Evolutionary conservation across 2,329 filamentous ascomycete species (phyloP).

Genomic region (Colletotrichum caudatum): DNA sequence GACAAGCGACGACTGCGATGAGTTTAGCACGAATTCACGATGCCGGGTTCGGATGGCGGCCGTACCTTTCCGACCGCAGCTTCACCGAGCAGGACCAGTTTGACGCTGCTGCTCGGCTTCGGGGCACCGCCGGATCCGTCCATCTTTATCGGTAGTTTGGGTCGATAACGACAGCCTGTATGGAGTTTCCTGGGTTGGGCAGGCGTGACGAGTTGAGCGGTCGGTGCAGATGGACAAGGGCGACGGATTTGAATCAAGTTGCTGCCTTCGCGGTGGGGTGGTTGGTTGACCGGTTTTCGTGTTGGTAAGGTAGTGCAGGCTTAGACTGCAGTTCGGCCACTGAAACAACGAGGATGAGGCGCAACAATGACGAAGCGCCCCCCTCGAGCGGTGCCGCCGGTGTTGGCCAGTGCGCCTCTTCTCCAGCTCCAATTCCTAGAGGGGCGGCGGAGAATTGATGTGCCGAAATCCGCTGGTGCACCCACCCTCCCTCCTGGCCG

Average conservation of each 20-base stretch:
- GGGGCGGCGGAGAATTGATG: constrained; percentile 34
- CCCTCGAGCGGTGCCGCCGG: constrained; percentile 6
- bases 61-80: constrained; percentile 97
- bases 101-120: constrained; percentile 99
- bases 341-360: constrained; percentile 43
- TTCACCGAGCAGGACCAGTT: constrained; percentile 97
- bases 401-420: constrained; percentile 40
- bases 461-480: constrained; percentile 26
- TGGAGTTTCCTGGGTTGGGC: not conserved
- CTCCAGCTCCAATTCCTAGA: constrained; percentile 23
- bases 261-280: constrained; percentile 39
- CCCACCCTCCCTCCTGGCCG: constrained; percentile 38
- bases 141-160: constrained; percentile 61
- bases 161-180: constrained; percentile 29
- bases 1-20: constrained; percentile 87
- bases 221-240: constrained; percentile 22
- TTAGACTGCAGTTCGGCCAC: constrained; percentile 37
- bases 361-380: constrained; percentile 48
- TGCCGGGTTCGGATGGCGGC: constrained; percentile 4
- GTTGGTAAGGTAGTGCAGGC: constrained; percentile 16
- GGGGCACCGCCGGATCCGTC: constrained; percentile 77
- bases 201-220: not conserved
- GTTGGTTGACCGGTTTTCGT: constrained; percentile 33
- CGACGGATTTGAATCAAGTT: constrained; percentile 26
- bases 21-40: constrained; percentile 33